Percentiles rank a stretch among this genome's conserved stretches.
Conservation (phyloP, 2,329 filamentous ascomycete genomes). For the Calonectria pauciramosa region DNA sequence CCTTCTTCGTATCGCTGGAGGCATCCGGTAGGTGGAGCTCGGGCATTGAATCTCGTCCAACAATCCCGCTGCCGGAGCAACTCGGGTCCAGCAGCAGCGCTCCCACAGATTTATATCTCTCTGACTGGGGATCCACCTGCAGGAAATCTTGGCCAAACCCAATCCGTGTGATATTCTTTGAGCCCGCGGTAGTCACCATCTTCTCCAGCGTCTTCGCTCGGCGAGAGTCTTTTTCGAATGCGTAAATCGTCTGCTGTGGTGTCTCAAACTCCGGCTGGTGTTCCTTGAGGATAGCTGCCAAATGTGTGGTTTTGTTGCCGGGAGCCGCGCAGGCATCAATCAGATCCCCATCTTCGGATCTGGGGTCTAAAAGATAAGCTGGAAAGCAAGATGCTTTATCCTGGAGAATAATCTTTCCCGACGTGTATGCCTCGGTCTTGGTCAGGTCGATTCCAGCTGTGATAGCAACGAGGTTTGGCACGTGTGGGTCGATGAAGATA, state of each 20-base stretch:
- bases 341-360: slow-evolving; percentile 77
- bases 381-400: slow-evolving; percentile 98
- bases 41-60: slow-evolving; percentile 86
- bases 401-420: slow-evolving; percentile 88
- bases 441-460: slow-evolving; percentile 80
- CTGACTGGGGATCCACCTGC: slow-evolving; percentile 74
- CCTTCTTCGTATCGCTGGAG: slow-evolving; percentile 37
- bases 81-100: slow-evolving; percentile 91
- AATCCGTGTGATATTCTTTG: slow-evolving; percentile 75
- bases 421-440: slow-evolving; percentile 78
- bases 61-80: slow-evolving; percentile 95
- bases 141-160: slow-evolving; percentile 86
- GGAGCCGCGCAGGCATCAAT: slow-evolving; percentile 96
- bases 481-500: slow-evolving; percentile 81
- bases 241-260: slow-evolving; percentile 69
- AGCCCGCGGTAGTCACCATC: slow-evolving; percentile 86
- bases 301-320: slow-evolving; percentile 96
- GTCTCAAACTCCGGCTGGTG: slow-evolving; percentile 54
- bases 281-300: slow-evolving; percentile 79
- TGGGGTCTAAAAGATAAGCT: slow-evolving; percentile 84
- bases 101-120: slow-evolving; percentile 77
- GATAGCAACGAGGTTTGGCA: slow-evolving; percentile 87
- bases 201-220: slow-evolving; percentile 83
- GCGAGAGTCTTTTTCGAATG: slow-evolving; percentile 81
- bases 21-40: slow-evolving; percentile 70